Conservation (phyloP, 208 protist species). For the Strigomonas galati region DNA sequence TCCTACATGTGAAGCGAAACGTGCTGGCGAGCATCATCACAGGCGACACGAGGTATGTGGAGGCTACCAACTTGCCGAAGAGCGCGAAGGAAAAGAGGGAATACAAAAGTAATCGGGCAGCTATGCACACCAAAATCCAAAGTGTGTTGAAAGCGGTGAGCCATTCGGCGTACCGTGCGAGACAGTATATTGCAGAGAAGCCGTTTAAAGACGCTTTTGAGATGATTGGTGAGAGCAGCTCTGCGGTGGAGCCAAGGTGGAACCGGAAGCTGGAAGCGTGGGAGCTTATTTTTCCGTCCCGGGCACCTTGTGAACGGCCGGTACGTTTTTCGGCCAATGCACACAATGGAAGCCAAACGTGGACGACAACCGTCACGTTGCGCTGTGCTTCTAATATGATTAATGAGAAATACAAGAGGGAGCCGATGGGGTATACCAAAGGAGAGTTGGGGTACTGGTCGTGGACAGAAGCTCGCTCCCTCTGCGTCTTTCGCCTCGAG, state of each 20-base stretch:
- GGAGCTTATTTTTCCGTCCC: conserved; percentile 69
- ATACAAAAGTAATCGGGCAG: neutral
- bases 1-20: conserved; percentile 51
- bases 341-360: conserved; percentile 3
- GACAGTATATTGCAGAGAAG: neutral
- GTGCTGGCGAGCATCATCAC: conserved; percentile 15
- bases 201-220: conserved; percentile 23
- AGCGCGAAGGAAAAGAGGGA: too few relatives aligned
- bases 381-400: neutral
- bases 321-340: neutral
- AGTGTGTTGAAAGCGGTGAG: neutral
- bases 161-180: neutral
- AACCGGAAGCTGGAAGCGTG: conserved; percentile 48
- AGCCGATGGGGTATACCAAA: neutral
- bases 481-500: conserved; percentile 61
- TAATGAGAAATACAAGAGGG: neutral
- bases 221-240: conserved; percentile 53
- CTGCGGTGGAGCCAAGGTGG: conserved; percentile 42
- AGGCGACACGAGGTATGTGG: neutral
- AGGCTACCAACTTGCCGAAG: neutral
- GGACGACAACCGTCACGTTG: conserved; percentile 9
- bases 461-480: conserved; percentile 58
- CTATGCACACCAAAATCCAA: neutral
- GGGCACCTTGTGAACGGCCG: conserved; percentile 6
- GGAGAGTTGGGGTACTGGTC: conserved; percentile 29